Conservation (phyloP, 148 eudicot species). For the Chenopodium berlandieri region DNA sequence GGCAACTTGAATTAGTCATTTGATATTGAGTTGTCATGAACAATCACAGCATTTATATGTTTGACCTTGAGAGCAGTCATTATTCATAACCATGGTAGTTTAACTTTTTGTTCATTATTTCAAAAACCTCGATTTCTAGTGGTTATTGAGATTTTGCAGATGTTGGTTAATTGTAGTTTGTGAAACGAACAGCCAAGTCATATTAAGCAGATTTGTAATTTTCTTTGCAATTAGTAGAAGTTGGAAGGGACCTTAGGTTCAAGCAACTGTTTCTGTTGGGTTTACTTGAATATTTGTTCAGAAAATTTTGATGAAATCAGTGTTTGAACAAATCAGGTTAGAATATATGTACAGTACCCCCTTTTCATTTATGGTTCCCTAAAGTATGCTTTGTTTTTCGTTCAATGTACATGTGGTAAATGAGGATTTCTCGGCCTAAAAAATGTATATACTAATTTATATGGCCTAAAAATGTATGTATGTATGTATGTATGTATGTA, state of each 20-base stretch:
- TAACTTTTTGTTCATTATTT: neutral
- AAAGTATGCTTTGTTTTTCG: neutral
- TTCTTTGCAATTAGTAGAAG: neutral
- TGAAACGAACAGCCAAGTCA: too few species aligned
- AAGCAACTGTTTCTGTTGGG: neutral
- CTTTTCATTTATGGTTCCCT: neutral
- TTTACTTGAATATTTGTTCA: too few species aligned
- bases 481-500: neutral
- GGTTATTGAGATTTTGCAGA: neutral
- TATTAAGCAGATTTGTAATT: neutral
- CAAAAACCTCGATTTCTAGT: neutral
- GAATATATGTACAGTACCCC: neutral
- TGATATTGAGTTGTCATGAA: neutral
- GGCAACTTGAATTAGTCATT: neutral
- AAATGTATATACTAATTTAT: neutral
- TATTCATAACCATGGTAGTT: neutral
- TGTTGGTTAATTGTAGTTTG: neutral
- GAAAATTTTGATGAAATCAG: neutral
- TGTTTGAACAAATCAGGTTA: neutral
- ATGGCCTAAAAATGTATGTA: neutral
- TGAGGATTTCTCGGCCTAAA: neutral
- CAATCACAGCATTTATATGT: neutral
- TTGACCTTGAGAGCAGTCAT: neutral
- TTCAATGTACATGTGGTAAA: neutral
- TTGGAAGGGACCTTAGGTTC: neutral